Conservation (phyloP, 805 yeast species). For the Pichia insulana region DNA sequence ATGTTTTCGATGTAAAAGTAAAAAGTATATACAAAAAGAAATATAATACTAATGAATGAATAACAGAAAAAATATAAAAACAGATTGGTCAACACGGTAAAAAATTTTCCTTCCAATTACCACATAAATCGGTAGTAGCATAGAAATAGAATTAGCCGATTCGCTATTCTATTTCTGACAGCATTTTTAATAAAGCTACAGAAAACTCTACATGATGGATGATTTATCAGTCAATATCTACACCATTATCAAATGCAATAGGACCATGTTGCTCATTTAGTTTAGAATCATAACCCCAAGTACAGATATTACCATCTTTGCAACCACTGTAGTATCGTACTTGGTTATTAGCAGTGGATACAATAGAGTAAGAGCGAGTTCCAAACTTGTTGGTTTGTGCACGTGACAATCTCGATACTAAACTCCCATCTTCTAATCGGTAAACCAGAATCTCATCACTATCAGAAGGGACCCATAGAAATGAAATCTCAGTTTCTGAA, state of each 20-base stretch:
- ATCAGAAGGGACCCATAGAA: conserved; percentile 65
- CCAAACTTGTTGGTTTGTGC: conserved; percentile 26
- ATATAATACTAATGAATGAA: not conserved
- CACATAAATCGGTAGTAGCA: too few relatives aligned
- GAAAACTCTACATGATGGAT: not conserved
- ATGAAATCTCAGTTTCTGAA: conserved; percentile 46
- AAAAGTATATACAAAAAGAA: not conserved
- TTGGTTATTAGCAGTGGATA: conserved; percentile 35
- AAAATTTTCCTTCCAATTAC: too few relatives aligned
- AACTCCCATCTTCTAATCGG: conserved; percentile 51
- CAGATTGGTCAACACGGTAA: too few relatives aligned
- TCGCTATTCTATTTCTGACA: not conserved
- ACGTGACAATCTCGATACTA: conserved; percentile 47
- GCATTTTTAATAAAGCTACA: too few relatives aligned
- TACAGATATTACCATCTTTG: conserved; percentile 54
- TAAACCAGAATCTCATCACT: conserved; percentile 60
- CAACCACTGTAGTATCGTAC: conserved; percentile 51
- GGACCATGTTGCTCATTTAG: conserved; percentile 4
- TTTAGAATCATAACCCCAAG: conserved; percentile 41
- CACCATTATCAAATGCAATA: conserved; percentile 17
- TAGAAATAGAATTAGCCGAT: too few relatives aligned
- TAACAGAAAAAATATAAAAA: too few relatives aligned
- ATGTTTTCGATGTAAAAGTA: too few relatives aligned
- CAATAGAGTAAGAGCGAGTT: conserved; percentile 44
- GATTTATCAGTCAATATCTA: conserved; percentile 1